Conservation (phyloP, 2,329 filamentous ascomycete genomes). For the Nothopassalora personata region DNA sequence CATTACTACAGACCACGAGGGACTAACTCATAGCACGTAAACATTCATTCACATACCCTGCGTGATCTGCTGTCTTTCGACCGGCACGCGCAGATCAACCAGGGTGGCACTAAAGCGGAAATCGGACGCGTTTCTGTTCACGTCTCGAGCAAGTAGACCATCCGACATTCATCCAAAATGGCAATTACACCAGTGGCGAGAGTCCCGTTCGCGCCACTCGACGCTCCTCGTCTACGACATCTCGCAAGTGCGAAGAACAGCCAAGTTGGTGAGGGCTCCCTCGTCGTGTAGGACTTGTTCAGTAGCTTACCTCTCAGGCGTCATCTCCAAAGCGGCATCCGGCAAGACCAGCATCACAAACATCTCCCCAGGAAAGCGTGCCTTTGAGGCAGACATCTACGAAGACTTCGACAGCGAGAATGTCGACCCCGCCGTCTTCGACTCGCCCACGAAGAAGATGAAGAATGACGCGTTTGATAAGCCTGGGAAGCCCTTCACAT, state of each 20-base stretch:
- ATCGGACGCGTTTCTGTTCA: conserved; percentile 6
- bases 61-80: not conserved
- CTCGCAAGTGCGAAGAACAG: conserved; percentile 72
- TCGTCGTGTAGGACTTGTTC: not conserved
- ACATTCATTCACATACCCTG: not conserved
- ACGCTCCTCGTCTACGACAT: conserved; percentile 63
- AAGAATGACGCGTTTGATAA: conserved; percentile 35
- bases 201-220: conserved; percentile 71
- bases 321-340: conserved; percentile 19
- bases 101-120: not conserved
- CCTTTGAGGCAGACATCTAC: conserved; percentile 39
- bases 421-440: conserved; percentile 49
- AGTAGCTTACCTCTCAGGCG: conserved; percentile 12
- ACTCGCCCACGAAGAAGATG: conserved; percentile 49
- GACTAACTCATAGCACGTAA: not conserved
- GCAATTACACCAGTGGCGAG: conserved; percentile 40
- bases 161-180: conserved; percentile 23
- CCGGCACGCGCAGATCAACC: conserved; percentile 5
- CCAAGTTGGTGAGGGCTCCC: conserved; percentile 53
- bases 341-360: conserved; percentile 25
- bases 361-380: conserved; percentile 39
- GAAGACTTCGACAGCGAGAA: conserved; percentile 53
- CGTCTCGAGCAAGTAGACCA: not conserved
- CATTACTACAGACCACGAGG: not conserved
- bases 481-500: conserved; percentile 37